Evolutionary conservation across 495 filamentous ascomycete genomes (phyloP).

Genomic region (Annulohypoxylon moriforme): DNA sequence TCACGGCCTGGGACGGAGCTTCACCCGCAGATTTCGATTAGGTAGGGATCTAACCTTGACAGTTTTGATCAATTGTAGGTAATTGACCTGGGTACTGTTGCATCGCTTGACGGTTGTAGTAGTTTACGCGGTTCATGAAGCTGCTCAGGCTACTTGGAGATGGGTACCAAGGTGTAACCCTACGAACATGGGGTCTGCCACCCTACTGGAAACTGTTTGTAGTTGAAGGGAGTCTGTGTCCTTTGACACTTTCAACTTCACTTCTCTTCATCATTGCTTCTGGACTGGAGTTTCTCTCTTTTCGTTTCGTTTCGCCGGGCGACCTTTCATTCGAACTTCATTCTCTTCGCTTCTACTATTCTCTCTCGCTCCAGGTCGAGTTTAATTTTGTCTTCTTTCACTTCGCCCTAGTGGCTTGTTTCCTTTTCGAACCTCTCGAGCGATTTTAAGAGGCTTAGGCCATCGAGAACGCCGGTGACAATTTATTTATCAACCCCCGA

Average conservation of each 20-base stretch:
- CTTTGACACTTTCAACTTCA: slow-evolving; percentile 35
- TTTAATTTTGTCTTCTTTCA: slow-evolving; percentile 16
- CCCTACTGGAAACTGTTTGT: slow-evolving; percentile 11
- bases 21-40: slow-evolving; percentile 4
- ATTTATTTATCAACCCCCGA: neutral
- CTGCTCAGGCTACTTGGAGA: slow-evolving; percentile 13
- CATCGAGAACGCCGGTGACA: slow-evolving; percentile 7
- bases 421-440: neutral
- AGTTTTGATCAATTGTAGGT: slow-evolving; percentile 2
- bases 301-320: slow-evolving; percentile 43
- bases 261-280: slow-evolving; percentile 40
- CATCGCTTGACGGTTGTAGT: slow-evolving; percentile 10
- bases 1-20: slow-evolving; percentile 22
- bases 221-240: slow-evolving; percentile 23
- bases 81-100: slow-evolving; percentile 20
- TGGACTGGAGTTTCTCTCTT: slow-evolving; percentile 40
- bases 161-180: neutral
- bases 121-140: slow-evolving; percentile 17
- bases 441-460: neutral
- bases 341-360: slow-evolving; percentile 28
- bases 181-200: slow-evolving; percentile 10
- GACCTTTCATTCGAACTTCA: slow-evolving; percentile 21
- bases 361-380: slow-evolving; percentile 42
- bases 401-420: slow-evolving; percentile 21
- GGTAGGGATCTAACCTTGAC: slow-evolving; percentile 15